Conservation (phyloP, 352 stramenopile species). For the Pythium phragmiticola region DNA sequence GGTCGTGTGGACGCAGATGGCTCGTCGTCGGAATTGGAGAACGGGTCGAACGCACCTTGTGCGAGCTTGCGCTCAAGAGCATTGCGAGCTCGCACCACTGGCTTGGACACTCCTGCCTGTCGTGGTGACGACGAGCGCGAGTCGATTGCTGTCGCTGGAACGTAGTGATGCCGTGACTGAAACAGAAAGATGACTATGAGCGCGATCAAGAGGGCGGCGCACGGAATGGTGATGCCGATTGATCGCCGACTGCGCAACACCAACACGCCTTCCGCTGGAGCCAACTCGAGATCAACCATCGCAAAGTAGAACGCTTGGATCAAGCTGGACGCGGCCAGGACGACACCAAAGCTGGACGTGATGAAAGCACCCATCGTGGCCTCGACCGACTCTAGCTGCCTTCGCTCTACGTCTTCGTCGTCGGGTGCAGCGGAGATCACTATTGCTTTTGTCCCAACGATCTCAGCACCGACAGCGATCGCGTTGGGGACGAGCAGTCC, state of each 20-base stretch:
- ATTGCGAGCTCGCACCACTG: background rate
- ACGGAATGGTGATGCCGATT: constrained; percentile 36
- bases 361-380: constrained; percentile 26
- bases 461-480: constrained; percentile 45
- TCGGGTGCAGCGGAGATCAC: background rate
- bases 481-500: constrained; percentile 49
- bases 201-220: constrained; percentile 30
- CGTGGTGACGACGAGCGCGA: background rate
- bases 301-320: constrained; percentile 65
- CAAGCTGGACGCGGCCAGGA: constrained; percentile 37
- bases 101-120: background rate
- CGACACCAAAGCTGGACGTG: constrained; percentile 46
- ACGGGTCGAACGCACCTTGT: constrained; percentile 19
- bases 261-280: constrained; percentile 2
- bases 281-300: constrained; percentile 32
- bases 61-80: constrained; percentile 41
- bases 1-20: background rate
- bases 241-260: constrained; percentile 29
- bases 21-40: background rate
- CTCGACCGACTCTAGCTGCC: constrained; percentile 15
- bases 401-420: background rate
- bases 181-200: constrained; percentile 46
- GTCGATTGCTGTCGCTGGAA: background rate
- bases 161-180: constrained; percentile 37
- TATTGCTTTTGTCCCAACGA: constrained; percentile 20